Base-by-base conservation (phyloP, 176 grass and related monocot genomes). In the Paspalum vaginatum region DNA sequence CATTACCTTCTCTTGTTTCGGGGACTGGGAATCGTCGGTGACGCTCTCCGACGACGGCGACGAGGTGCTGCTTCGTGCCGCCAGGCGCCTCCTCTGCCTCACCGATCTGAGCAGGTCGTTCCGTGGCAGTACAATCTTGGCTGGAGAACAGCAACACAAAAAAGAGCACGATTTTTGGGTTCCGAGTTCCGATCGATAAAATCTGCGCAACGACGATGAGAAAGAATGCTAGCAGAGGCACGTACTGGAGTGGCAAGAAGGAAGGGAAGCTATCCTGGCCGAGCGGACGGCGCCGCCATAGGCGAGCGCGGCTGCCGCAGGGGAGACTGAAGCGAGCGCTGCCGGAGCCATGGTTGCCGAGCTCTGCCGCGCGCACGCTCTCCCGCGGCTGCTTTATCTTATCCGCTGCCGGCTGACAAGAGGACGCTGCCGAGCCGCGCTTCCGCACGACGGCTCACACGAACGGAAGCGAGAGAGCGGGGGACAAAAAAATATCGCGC, bases 1-100 rank as follows among this genome's bases (percentile, higher is more conserved):
- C 5, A 10, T 67, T 86, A 97, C 88, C 95, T 93, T 89, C 62
- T 94, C 81, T 59, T 81, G 59, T 41, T 83, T 80, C 40, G 90
- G 75, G 24, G 84, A 66, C 5, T 91, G 86, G 3, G 83, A 76
- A 66, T 87, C 90, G 5, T 76, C 78, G 78, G 82, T 38, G 76
- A 58, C 81, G n/a, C 68, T 53, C 59, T 86, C 83, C 9, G 90
- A 81, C 9, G 90, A 81, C 14, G 85, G 58, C 50, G 81, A 76
- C 16, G 86, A 78, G 21, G 70, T 58, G 78, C 85, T 85, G 84
- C 87, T 91, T 47, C 75, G 74, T 20, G 79, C 18, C 41, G 77
- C 81, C 1, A 26, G 25, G 54, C 47, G 57, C 43, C 78, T 26
- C 52, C 78, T 85, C 86, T 76, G 93, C 7, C 11, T 58, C 38